Evolutionary conservation across 140 eudicot genomes (phyloP), one percentile per base, ranked within the genome.

Genomic region (Erigeron philadelphicus): DNA sequence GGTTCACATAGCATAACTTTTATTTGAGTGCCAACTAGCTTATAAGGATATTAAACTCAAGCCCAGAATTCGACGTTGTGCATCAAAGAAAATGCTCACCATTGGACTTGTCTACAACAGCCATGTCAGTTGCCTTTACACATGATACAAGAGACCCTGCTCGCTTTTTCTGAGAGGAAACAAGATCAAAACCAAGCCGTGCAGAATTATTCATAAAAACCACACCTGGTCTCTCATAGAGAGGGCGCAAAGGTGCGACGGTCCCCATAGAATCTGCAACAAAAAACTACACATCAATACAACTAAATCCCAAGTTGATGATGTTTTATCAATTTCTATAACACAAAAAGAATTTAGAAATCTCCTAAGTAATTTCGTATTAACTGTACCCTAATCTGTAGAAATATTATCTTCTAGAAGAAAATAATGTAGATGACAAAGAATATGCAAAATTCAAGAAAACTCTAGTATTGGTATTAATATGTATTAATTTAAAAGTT

Each of bases 41-140:
- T 31, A 31, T 31, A n/a, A n/a, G n/a, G n/a, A n/a, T n/a, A 3
- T 60, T 63, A 45, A 57, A 65, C 21, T 23, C 10, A 23, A 44
- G 40, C 57, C 64, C 42, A 55, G 15, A 56, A 55, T 53, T 19
- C 55, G 59, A 47, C 38, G n/a, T 18, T 50, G 61, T 15, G 13
- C 25, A 15, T 21, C 50, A 62, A 40, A 62, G 46, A 47, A 66
- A 52, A 56, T 70, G 75, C 88, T 81, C 72, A 91, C 97, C 94
- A 45, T 81, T 81, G 47, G 93, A 71, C 67, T 85, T 82, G 19
- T 83, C 81, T 23, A 76, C 68, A 46, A 80, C 78, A 63, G 87
- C 76, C 76, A 79, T 66, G 11, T 80, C 89, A 80, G 95, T 79
- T 44, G 84, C 71, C 79, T 91, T 91, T 15, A 65, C 71, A 78